Evolutionary conservation across 1,284 basidiomycete species (phyloP).

Genomic region (Sphagnurus paluster): DNA sequence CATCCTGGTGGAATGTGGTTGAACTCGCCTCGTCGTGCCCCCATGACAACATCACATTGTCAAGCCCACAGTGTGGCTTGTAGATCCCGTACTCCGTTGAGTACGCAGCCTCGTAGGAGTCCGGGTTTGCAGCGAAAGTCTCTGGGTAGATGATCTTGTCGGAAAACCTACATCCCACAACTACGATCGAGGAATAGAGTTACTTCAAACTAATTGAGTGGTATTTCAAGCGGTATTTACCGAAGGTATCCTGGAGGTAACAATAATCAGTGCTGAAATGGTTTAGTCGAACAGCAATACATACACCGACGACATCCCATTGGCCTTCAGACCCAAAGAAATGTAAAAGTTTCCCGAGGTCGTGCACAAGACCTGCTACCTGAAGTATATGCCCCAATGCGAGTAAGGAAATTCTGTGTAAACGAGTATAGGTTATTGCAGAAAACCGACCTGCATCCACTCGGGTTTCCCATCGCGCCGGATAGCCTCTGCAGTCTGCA

Average conservation of each 20-base stretch:
- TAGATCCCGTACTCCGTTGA: conserved; percentile 83
- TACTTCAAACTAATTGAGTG: conserved; percentile 3
- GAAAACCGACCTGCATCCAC: conserved; percentile 92
- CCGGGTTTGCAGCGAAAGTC: conserved; percentile 79
- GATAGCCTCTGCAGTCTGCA: conserved; percentile 92
- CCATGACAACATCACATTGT: conserved; percentile 89
- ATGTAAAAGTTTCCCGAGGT: conserved; percentile 81
- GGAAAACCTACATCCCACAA: conserved; percentile 84
- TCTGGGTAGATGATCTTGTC: conserved; percentile 84
- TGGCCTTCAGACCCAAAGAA: conserved; percentile 84
- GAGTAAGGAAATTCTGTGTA: too few relatives aligned
- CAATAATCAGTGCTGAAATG: conserved; percentile 13
- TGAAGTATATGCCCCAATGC: too few relatives aligned
- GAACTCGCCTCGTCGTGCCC: conserved; percentile 36
- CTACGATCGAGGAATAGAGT: conserved; percentile 24
- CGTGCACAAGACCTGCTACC: conserved; percentile 84
- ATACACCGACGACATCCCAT: conserved; percentile 88
- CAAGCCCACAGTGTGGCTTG: conserved; percentile 78
- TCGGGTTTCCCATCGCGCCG: conserved; percentile 85
- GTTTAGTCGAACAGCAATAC: not conserved
- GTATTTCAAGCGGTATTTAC: conserved; percentile 20
- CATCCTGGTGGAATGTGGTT: not conserved
- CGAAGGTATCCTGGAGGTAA: conserved; percentile 69
- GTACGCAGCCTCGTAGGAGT: conserved; percentile 68
- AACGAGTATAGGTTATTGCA: too few relatives aligned